Evolutionary conservation across 495 filamentous ascomycete genomes (phyloP).

Genomic region (Lentithecium fluviatile): DNA sequence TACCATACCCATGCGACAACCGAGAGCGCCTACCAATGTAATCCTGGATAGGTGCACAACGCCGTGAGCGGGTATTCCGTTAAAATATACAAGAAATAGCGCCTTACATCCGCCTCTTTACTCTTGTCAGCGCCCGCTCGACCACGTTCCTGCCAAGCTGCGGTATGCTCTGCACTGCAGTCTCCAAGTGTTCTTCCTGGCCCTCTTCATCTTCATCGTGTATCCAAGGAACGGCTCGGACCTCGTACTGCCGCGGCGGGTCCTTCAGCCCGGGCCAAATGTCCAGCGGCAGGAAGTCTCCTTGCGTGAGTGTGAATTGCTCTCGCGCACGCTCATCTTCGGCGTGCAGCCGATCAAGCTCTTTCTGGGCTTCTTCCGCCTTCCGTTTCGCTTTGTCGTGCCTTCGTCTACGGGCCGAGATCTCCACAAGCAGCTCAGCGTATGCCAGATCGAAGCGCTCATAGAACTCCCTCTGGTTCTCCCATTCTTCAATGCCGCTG

Average conservation of each 20-base stretch:
- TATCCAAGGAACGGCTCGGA: conserved; percentile 44
- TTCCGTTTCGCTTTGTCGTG: conserved; percentile 72
- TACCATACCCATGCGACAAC: no score
- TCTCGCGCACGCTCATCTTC: conserved; percentile 71
- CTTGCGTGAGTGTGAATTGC: conserved; percentile 74
- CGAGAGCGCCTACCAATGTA: no score
- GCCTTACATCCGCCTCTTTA: conserved; percentile 29
- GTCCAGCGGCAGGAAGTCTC: conserved; percentile 82
- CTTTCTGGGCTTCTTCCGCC: conserved; percentile 69
- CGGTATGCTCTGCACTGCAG: conserved; percentile 51
- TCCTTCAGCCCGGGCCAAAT: conserved; percentile 77
- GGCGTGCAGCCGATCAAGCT: conserved; percentile 68
- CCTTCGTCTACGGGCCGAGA: conserved; percentile 66
- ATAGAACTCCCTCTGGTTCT: conserved; percentile 71
- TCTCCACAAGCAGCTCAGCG: conserved; percentile 77
- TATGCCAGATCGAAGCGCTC: conserved; percentile 82
- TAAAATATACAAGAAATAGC: neutral
- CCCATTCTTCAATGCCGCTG: conserved; percentile 50
- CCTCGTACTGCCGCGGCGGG: conserved; percentile 58
- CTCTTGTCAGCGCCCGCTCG: conserved; percentile 51
- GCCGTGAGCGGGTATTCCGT: no score
- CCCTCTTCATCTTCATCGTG: conserved; percentile 12
- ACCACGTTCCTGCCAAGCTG: conserved; percentile 56
- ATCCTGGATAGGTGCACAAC: no score
- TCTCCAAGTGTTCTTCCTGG: conserved; percentile 31